These are phyloP conservation scores for Dictyostelium citrinum DNA, from an alignment of 78 protist genomes.

Conservation along the genomic window DNA sequence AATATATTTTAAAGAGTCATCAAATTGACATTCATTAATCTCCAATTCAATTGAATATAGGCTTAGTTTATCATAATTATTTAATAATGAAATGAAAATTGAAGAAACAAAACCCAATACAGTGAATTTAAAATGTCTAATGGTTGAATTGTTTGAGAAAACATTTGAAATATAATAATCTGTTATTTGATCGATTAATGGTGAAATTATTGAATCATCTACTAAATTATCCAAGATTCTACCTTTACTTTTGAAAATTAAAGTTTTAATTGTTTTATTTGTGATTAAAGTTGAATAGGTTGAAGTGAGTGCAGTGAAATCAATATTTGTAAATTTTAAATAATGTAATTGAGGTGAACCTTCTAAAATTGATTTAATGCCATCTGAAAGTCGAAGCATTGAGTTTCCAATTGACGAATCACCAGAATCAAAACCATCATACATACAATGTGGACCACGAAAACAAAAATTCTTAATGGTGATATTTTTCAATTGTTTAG, in stretches of 20 bases:
- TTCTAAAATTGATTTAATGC: background rate
- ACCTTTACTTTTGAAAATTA: background rate
- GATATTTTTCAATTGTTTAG: background rate
- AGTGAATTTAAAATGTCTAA: background rate
- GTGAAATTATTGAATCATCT: background rate
- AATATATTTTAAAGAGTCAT: background rate
- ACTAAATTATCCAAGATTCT: background rate
- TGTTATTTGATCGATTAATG: background rate
- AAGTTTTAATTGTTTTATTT: background rate
- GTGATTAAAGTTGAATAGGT: background rate
- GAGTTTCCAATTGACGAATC: background rate
- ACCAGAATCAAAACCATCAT: background rate
- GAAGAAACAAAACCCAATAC: background rate
- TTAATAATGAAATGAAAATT: background rate
- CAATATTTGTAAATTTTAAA: background rate
- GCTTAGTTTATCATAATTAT: background rate
- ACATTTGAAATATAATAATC: background rate
- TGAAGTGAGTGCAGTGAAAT: background rate
- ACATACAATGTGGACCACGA: background rate
- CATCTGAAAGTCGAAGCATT: background rate
- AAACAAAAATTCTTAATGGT: background rate
- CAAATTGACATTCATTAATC: background rate
- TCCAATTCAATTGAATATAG: background rate
- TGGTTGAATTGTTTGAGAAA: background rate
- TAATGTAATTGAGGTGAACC: background rate